Evolutionary conservation across 2,329 filamentous ascomycete species (phyloP), one percentile per base, ranked within the genome.

Genomic region (Aureobasidium sp.): DNA sequence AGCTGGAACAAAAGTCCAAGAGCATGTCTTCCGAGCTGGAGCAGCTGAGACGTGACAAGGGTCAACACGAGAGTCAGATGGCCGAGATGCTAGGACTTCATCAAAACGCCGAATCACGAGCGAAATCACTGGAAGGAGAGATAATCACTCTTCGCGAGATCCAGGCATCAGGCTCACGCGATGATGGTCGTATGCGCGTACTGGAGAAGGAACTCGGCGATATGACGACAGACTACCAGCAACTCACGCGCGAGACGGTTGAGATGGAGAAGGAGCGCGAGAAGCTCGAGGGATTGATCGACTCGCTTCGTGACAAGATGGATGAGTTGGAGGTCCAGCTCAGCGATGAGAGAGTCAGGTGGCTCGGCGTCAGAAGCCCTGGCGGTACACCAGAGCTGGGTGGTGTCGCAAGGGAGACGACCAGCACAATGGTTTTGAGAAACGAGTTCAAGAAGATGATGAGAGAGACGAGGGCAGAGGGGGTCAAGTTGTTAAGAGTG

Each of bases 371-470:
- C 36, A 82, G 79, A 70, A 83, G 80, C 68, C 81, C 83, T 15
- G 77, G 77, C 11, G 73, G 64, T 65, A 70, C 70, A 72, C 63
- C 67, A 75, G 66, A 69, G 73, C 55, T 70, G 70, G 47, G 65
- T 34, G 12, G 31, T 67, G 61, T 69, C 12, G 14, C 5, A 36
- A 72, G 75, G 63, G 84, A 87, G 66, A 82, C 79, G 11, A 89
- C 85, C 12, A 88, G 85, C 67, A 87, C 85, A 27, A 83, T 83
- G 74, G 85, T 89, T 44, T 70, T 90, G 69, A 85, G 86, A 73
- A 86, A 86, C 65, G 87, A 90, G 72, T 90, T 90, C 71, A 89
- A 88, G 78, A 89, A 87, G 77, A 90, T 90, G 87, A 89, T 90
- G 87, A 81, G 86, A 65, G 87, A 90, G 69, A 85, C 85, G 52